Conservation (phyloP, 2,329 filamentous ascomycete genomes). For the Aspergillus sojae region DNA sequence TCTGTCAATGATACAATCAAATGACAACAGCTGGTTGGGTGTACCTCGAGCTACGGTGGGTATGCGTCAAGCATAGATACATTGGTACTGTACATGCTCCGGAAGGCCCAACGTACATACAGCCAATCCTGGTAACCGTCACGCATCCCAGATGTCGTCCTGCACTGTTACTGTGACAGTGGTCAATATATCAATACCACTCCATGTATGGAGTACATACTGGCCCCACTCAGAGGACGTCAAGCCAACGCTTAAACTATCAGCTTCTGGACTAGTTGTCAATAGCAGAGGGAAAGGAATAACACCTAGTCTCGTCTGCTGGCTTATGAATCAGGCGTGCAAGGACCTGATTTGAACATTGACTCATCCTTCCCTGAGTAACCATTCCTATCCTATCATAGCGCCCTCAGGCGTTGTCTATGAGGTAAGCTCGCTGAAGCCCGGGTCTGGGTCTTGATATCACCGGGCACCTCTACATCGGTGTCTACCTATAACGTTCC, state of each 20-base stretch:
- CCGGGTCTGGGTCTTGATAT: not conserved
- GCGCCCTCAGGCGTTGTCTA: not conserved
- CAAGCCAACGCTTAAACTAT: slow-evolving; percentile 3
- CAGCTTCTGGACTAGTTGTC: not conserved
- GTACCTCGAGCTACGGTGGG: not conserved
- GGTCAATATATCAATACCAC: slow-evolving; percentile 5
- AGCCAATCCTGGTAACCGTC: not conserved
- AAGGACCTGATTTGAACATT: not conserved
- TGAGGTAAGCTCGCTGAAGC: not conserved
- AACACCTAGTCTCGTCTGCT: not conserved
- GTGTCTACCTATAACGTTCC: too few species aligned
- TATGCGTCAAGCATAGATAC: not conserved
- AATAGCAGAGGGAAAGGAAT: not conserved
- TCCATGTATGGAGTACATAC: not conserved
- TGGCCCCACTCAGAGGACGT: not conserved
- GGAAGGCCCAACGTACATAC: not conserved
- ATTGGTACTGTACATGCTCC: not conserved
- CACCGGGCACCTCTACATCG: not conserved
- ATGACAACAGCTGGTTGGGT: not conserved
- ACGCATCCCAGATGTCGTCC: not conserved
- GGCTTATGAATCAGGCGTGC: slow-evolving; percentile 2
- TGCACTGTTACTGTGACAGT: slow-evolving; percentile 7
- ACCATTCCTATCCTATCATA: slow-evolving; percentile 5
- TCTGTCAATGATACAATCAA: not conserved
- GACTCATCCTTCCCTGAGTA: not conserved